A percentile compares a stretch with the other conserved stretches of the same genome.
Conservation (phyloP, 192 early-diverging fungal species). For the Mortierella hygrophila region DNA sequence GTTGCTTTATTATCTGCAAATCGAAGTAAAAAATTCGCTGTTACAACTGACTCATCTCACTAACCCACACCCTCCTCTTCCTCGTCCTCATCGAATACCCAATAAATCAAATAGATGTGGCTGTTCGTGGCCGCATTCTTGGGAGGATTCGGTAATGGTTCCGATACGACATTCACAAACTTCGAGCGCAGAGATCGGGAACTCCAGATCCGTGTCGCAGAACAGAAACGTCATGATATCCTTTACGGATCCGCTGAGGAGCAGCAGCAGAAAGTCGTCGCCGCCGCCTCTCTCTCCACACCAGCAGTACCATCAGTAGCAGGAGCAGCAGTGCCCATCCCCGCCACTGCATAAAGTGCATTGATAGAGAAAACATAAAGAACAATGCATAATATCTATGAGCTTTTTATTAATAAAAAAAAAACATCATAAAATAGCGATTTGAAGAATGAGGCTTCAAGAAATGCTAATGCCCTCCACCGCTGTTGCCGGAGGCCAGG, state of each 20-base stretch:
- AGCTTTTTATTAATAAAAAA: neutral
- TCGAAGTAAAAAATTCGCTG: neutral
- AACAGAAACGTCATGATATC: conserved; percentile 47
- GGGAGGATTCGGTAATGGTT: conserved; percentile 54
- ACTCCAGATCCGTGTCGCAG: conserved; percentile 38
- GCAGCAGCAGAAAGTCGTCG: conserved; percentile 1
- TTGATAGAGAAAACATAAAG: neutral
- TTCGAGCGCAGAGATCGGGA: conserved; percentile 52
- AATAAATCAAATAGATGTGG: conserved; percentile 23
- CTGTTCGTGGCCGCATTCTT: conserved; percentile 48
- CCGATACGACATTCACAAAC: conserved; percentile 52
- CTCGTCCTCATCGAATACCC: neutral
- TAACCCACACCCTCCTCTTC: neutral
- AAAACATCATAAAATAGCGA: neutral
- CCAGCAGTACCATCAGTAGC: conserved; percentile 6
- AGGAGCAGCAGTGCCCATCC: neutral
- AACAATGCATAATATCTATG: neutral
- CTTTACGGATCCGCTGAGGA: conserved; percentile 27
- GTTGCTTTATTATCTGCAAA: neutral
- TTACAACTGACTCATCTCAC: neutral
- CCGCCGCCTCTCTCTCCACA: conserved; percentile 16
- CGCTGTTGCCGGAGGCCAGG: neutral
- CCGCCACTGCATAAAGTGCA: conserved; percentile 7
- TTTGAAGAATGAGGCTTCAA: neutral
- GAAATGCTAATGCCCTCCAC: neutral